Evolutionary conservation across 2,329 filamentous ascomycete species (phyloP), one percentile per base, ranked within the genome.

Genomic region (Scleromitrula shiraiana): DNA sequence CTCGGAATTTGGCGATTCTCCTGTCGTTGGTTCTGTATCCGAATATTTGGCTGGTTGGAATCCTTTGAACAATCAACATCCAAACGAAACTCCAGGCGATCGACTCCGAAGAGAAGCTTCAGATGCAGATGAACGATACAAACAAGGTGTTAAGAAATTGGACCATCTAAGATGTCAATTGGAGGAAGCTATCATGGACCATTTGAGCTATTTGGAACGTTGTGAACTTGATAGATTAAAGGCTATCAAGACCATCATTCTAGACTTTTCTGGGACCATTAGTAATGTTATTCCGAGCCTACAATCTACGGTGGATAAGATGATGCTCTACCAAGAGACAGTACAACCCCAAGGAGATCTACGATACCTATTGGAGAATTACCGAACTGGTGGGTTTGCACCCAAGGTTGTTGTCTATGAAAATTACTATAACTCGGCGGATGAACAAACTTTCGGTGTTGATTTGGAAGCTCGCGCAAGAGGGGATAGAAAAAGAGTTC

Each of bases 251-350:
- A 91, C 91, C 20, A 94, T 98, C 44, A 84, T 98, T 53, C 78
- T 98, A 36, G 94, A 98, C 69, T 97, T 98, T 67, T 96, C 91
- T 4, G 93, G 93, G 38, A 89, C 91, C 30, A 87, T 98, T 66
- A 91, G 91, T 74, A 98, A 98, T 62, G 91, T 96, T 60, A 97
- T 98, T 54, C 94, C 93, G 15, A 94, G 87, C 62, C 72, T 98
- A 53, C 93, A 97, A 68, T 91, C 91, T 50, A 89, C 90, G 0
- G 89, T 98, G 20, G 93, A 98, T 70, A 89, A 94, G 64, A 96
- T 98, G 90, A 89, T 98, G 82, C 76, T 98, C 39, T 98, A 94
- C 70, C 93, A 98, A 67, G 93, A 98, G 72, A 97, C 93, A 0
- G 87, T 98, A n/a, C 93, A 97, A 67, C 93, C 93, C 5, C 66